Evolutionary conservation across 2,329 filamentous ascomycete species (phyloP), one percentile per base, ranked within the genome.

Genomic region (Boeremia lycopersici): DNA sequence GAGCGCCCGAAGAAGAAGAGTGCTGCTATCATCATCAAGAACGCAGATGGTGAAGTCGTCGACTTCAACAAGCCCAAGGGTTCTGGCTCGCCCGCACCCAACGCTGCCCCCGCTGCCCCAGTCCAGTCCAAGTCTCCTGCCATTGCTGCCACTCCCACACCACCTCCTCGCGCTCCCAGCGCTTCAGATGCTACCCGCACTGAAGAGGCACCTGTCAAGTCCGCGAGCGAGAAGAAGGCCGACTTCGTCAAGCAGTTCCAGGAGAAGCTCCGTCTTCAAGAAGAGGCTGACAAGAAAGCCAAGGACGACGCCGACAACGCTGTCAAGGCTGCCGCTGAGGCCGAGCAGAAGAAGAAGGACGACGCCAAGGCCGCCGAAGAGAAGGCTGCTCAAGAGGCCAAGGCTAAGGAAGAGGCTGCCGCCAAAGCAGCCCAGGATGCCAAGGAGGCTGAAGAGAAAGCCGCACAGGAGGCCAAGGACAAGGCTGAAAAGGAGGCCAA

Each of bases 1-100:
- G 82, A 88, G 57, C 84, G 85, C 56, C 87, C 75, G 13, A 72
- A 84, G 81, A 66, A 79, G 44, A 90, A 89, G 81, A 91, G 85
- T 75, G 87, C 86, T 42, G 87, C 89, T 1, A 89, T 97, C 62
- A 82, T 87, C 43, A 96, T 97, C 80, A 96, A 91, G 81, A 90
- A 91, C 68, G 84, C 88, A 28, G 84, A 88, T 51, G 93, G 91
- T 59, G 91, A 95, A 71, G 85, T 86, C 28, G 80, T 97, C 64
- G 81, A 84, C 81, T 78, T 90, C 79, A 72, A 77, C 79, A 72
- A 77, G 51, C 39, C 47, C 57, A 76, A 75, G 55, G 71, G 72
- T 46, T 56, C 72, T 11, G 67, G 74, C 10, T 74, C 83, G 8
- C 74, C 74, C 17, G 79, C 70, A 23, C 68, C 70, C 13, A 48